phyloP scores from a whole-genome alignment of 2,329 filamentous ascomycete genomes.

The Microcyclospora pomicola region DNA sequence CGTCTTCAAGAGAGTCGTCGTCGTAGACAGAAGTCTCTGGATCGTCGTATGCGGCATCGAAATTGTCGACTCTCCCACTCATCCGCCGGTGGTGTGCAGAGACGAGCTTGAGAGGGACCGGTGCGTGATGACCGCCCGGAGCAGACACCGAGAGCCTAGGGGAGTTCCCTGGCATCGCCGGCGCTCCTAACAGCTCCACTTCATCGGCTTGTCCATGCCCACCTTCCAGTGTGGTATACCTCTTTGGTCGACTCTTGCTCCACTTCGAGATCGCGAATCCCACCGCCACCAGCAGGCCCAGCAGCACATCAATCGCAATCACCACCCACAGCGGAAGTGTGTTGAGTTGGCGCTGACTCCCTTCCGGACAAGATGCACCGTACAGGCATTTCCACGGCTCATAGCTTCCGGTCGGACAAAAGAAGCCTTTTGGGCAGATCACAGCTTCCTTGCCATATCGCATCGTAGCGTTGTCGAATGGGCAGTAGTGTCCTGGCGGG shows the following conservation, averaged over 20 bases:
- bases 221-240: slow-evolving; percentile 10
- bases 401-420: slow-evolving; percentile 38
- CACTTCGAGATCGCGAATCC: slow-evolving; percentile 24
- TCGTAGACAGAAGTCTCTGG: slow-evolving; percentile 18
- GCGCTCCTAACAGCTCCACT: slow-evolving; percentile 18
- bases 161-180: slow-evolving; percentile 24
- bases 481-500: slow-evolving; percentile 37
- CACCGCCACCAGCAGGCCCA: slow-evolving; percentile 26
- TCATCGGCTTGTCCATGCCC: slow-evolving; percentile 12
- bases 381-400: slow-evolving; percentile 35
- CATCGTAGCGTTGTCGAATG: slow-evolving; percentile 24
- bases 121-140: neutral
- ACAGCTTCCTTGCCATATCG: slow-evolving; percentile 22
- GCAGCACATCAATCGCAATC: slow-evolving; percentile 29
- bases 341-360: slow-evolving; percentile 29
- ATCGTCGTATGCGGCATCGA: slow-evolving; percentile 13
- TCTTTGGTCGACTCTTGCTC: slow-evolving; percentile 19
- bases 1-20: slow-evolving; percentile 15
- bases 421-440: slow-evolving; percentile 35
- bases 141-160: slow-evolving; percentile 3
- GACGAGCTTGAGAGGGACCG: neutral
- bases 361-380: slow-evolving; percentile 35
- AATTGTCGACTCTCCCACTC: slow-evolving; percentile 14
- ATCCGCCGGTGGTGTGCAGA: slow-evolving; percentile 10
- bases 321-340: slow-evolving; percentile 33